Conservation (phyloP, 2,329 filamentous ascomycete genomes). For the Aspergillus pseudoglaucus region DNA sequence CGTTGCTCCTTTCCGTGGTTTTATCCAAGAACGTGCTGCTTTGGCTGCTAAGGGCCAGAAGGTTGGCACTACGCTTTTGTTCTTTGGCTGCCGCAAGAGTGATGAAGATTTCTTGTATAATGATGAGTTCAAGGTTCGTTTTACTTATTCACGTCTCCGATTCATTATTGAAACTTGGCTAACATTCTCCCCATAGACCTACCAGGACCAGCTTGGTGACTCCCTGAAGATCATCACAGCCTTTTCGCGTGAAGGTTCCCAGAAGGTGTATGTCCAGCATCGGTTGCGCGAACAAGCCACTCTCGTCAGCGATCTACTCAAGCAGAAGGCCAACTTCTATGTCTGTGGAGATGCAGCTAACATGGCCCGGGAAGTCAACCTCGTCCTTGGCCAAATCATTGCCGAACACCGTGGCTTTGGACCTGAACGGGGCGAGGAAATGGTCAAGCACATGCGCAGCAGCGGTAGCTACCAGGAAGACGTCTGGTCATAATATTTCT, state of each 20-base stretch:
- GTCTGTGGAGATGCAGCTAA: constrained; percentile 96
- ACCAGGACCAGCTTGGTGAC: constrained; percentile 75
- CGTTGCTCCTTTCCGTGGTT: constrained; percentile 91
- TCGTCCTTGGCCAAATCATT: constrained; percentile 79
- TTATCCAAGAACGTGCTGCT: constrained; percentile 87
- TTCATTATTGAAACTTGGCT: constrained; percentile 17
- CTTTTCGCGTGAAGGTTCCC: constrained; percentile 79
- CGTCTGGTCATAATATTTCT: constrained; percentile 54
- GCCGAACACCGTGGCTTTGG: constrained; percentile 74
- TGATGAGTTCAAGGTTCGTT: constrained; percentile 82
- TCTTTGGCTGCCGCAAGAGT: constrained; percentile 87
- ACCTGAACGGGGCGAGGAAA: constrained; percentile 84
- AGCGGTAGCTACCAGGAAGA: constrained; percentile 93
- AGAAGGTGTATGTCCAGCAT: constrained; percentile 98
- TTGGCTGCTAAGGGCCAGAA: constrained; percentile 71
- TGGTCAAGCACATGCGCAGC: constrained; percentile 94
- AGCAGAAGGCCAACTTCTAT: constrained; percentile 86
- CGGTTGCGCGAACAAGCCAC: constrained; percentile 74
- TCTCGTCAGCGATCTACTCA: constrained; percentile 79
- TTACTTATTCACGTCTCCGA: constrained; percentile 1
- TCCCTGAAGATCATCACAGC: constrained; percentile 86
- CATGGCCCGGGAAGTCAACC: constrained; percentile 92
- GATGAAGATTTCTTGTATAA: constrained; percentile 91
- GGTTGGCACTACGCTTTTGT: constrained; percentile 81
- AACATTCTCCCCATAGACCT: constrained; percentile 53